Evolutionary conservation across 352 stramenopile species (phyloP), one percentile per base, ranked within the genome.

Genomic region (Blastocystis sp.): DNA sequence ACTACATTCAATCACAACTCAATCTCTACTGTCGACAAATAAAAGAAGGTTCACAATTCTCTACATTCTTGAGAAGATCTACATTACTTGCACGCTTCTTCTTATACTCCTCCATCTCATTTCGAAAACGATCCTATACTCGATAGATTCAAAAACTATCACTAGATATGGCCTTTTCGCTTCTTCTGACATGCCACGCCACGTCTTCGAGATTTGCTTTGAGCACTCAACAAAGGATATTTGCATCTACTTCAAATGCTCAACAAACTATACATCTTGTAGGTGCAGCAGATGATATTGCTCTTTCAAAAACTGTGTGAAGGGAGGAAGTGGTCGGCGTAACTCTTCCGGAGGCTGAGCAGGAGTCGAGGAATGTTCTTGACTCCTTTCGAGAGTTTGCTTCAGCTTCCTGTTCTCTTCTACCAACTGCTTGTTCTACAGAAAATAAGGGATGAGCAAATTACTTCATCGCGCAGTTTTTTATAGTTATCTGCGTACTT

Each of bases 171-270:
- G 63, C 24, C 76, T 50, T 34, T 89, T 89, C 41, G 68, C 18
- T 47, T 79, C 78, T 26, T 62, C 41, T 24, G 78, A 78, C 4
- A 89, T 34, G 30, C 56, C 26, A 13, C 62, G 26, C 78, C 78
- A 89, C 13, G 26, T 62, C 37, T 62, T 75, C 18, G 78, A 39
- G 13, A 76, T 63, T 39, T 43, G 30, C 26, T 89, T 89, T 11
- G 78, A 89, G 34, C 78, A 89, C 24, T 89, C 78, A 16, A 47
- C 59, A 47, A 89, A 89, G 30, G 78, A 50, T 18, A 76, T 11
- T 53, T 85, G 65, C 43, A 66, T 45, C 55, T 81, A 64, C 45
- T 24, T 54, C 3, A 47, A 16, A 7, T 9, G n/a, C 20, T 9
- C 0, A 30, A 1, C 18, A 45, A 13, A 13, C 5, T 26, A 20